Percentiles rank a stretch among this genome's conserved stretches.
phyloP scores from a whole-genome alignment of 169 alveolate genomes.

The Perkinsus olseni region DNA sequence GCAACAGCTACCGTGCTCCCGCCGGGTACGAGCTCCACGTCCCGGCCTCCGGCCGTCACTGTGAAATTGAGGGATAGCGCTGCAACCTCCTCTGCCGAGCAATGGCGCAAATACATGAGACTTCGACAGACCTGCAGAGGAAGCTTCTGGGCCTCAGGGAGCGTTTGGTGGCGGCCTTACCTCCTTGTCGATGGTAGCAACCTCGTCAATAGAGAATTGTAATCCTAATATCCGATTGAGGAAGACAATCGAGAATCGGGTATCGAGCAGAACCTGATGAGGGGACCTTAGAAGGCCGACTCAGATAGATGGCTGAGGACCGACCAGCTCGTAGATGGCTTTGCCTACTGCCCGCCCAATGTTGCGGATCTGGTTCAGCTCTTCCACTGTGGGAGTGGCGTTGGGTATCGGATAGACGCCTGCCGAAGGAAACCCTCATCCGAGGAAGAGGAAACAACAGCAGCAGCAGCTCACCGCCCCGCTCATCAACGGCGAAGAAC shows the following conservation, averaged over 20 bases:
- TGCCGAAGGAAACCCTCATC: background rate
- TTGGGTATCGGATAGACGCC: background rate
- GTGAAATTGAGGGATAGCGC: background rate
- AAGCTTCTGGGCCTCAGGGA: too few species aligned
- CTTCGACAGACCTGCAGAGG: background rate
- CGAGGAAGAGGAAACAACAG: background rate
- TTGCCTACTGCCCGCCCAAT: background rate
- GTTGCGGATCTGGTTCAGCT: background rate
- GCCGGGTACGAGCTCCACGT: background rate
- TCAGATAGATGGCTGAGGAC: background rate
- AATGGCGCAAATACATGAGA: background rate
- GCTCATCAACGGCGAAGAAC: background rate
- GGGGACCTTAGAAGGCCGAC: background rate
- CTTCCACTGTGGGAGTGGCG: background rate
- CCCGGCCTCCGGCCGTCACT: background rate
- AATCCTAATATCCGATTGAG: background rate
- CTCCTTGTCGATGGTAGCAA: background rate
- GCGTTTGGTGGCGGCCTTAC: background rate
- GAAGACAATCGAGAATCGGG: background rate
- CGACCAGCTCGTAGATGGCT: background rate
- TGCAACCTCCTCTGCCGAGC: background rate
- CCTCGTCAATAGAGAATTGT: background rate
- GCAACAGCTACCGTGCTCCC: background rate
- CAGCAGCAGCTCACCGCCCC: background rate
- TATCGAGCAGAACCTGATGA: background rate